Conservation (phyloP, 768 basidiomycete species). For the Collybia sordida region DNA sequence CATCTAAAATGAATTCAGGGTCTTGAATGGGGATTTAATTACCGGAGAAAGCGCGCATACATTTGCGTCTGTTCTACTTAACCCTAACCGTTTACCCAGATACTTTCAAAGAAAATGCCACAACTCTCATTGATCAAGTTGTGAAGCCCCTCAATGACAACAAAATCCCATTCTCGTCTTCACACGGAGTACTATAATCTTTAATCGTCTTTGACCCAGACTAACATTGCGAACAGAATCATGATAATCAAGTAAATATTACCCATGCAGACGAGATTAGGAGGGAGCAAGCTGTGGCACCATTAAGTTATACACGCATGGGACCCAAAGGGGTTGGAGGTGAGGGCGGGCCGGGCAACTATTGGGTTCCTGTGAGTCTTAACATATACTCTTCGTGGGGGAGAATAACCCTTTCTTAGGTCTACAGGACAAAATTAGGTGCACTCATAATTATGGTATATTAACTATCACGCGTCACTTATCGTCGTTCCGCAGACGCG, state of each 20-base stretch:
- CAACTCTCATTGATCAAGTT: slow-evolving; percentile 62
- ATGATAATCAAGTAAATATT: slow-evolving; percentile 73
- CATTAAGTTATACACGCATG: slow-evolving; percentile 60
- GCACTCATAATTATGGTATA: neutral
- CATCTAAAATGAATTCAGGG: slow-evolving; percentile 31
- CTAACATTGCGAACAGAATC: slow-evolving; percentile 46
- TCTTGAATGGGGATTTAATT: slow-evolving; percentile 72
- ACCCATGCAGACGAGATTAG: slow-evolving; percentile 65
- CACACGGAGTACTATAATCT: slow-evolving; percentile 51
- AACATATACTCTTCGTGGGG: neutral
- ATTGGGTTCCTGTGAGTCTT: slow-evolving; percentile 70
- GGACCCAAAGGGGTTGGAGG: slow-evolving; percentile 67
- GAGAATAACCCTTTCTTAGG: slow-evolving; percentile 17
- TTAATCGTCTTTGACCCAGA: neutral
- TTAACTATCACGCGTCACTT: neutral
- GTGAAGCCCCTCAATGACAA: slow-evolving; percentile 58
- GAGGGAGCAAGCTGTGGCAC: slow-evolving; percentile 58
- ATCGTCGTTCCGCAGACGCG: slow-evolving; percentile 28
- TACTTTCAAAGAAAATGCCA: slow-evolving; percentile 67
- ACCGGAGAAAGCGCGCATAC: slow-evolving; percentile 63
- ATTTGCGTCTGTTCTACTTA: neutral
- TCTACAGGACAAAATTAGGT: slow-evolving; percentile 38
- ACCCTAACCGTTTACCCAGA: slow-evolving; percentile 33
- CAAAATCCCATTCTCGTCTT: slow-evolving; percentile 63
- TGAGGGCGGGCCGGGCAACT: slow-evolving; percentile 61